Percentiles rank a stretch among this genome's conserved stretches.
Conservation (phyloP, 768 basidiomycete species). For the Cyathus striatus region DNA sequence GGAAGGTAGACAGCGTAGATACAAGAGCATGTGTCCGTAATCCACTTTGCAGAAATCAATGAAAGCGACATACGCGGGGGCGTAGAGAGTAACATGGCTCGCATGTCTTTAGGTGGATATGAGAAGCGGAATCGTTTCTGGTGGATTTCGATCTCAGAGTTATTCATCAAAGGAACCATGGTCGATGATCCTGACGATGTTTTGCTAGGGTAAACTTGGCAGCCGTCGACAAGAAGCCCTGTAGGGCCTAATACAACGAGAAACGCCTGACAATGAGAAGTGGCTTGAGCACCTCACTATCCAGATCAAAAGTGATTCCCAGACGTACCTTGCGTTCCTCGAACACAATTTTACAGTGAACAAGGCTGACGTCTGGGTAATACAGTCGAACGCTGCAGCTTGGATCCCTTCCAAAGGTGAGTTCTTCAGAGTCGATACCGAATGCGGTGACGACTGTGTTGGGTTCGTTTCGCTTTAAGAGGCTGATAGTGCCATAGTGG, state of each 20-base stretch:
- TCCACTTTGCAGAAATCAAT: constrained; percentile 6
- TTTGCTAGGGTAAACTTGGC: constrained; percentile 47
- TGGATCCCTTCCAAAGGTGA: constrained; percentile 67
- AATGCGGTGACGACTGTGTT: constrained; percentile 54
- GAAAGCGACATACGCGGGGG: constrained; percentile 34
- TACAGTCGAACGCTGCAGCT: constrained; percentile 65
- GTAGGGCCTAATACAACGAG: constrained; percentile 53
- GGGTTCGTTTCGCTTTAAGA: constrained; percentile 49
- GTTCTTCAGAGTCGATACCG: constrained; percentile 62
- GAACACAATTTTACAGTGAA: constrained; percentile 69
- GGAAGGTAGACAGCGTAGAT: no score
- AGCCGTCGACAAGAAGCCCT: constrained; percentile 61
- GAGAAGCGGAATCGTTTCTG: constrained; percentile 67
- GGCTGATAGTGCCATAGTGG: constrained; percentile 57
- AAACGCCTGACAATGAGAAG: constrained; percentile 46
- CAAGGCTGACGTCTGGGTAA: constrained; percentile 53
- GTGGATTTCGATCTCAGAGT: constrained; percentile 63
- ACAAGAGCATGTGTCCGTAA: background rate
- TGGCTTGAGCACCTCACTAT: background rate
- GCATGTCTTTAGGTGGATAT: constrained; percentile 71
- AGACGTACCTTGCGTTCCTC: constrained; percentile 58
- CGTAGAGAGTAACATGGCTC: constrained; percentile 44
- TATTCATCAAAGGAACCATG: constrained; percentile 61
- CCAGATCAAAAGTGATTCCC: background rate
- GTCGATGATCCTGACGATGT: constrained; percentile 26